Percentiles rank a stretch among this genome's conserved stretches.
These are phyloP conservation scores for Aspergillus pseudotamarii DNA, from an alignment of 2,329 filamentous ascomycete species.

Conservation along the genomic window DNA sequence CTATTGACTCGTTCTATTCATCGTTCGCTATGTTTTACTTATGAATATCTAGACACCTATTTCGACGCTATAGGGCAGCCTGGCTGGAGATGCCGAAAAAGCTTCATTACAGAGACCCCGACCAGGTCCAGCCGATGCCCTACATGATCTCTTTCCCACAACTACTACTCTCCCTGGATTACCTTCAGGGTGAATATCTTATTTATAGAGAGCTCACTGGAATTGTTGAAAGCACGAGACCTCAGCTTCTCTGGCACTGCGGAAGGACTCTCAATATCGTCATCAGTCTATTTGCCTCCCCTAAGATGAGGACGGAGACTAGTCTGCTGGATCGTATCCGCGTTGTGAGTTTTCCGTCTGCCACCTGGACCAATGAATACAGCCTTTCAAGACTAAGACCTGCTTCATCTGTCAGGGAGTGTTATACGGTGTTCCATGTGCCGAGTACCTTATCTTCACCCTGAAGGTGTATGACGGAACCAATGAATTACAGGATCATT, in stretches of 20 bases:
- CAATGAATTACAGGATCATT: background rate
- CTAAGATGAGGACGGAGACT: background rate
- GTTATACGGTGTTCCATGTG: background rate
- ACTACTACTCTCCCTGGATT: background rate
- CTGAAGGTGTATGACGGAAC: background rate
- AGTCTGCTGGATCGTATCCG: background rate
- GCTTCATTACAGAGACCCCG: background rate
- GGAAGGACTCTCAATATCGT: background rate
- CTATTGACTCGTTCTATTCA: background rate
- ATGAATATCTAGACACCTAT: background rate
- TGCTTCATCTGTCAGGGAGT: background rate
- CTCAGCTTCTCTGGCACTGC: background rate
- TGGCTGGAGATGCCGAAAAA: background rate
- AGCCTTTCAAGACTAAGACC: background rate
- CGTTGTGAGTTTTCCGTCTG: background rate
- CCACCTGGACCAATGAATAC: background rate
- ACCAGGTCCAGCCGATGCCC: background rate
- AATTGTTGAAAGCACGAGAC: background rate
- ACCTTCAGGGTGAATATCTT: background rate
- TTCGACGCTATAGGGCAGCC: background rate
- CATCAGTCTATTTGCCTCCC: background rate
- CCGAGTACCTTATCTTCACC: background rate
- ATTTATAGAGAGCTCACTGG: background rate
- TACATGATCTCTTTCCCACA: background rate
- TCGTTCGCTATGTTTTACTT: background rate